These are phyloP conservation scores for Candida sp. DNA, from an alignment of 1,139 yeast species.

Conservation along the genomic window DNA sequence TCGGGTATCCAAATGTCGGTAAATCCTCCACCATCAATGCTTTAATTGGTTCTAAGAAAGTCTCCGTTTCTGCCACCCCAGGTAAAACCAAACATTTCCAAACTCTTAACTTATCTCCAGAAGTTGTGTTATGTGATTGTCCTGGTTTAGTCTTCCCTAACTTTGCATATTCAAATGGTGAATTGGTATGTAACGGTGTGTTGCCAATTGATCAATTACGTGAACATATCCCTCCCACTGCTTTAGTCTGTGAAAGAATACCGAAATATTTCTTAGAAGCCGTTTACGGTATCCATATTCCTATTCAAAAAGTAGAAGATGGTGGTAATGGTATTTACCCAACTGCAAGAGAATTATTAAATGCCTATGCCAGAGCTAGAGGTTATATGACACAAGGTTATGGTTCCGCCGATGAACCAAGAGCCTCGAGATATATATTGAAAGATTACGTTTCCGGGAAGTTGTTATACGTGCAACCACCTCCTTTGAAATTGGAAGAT, in stretches of 20 bases:
- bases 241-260: constrained; percentile 80
- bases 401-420: constrained; percentile 94
- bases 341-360: constrained; percentile 83
- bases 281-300: constrained; percentile 88
- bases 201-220: constrained; percentile 96
- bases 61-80: constrained; percentile 96
- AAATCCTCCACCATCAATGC: constrained; percentile 96
- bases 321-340: constrained; percentile 86
- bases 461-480: constrained; percentile 81
- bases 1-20: constrained; percentile 97
- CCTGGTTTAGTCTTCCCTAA: constrained; percentile 99
- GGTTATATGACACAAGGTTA: constrained; percentile 98
- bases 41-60: constrained; percentile 92
- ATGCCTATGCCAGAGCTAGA: constrained; percentile 94
- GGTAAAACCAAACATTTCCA: constrained; percentile 99
- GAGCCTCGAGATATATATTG: constrained; percentile 89
- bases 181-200: constrained; percentile 96
- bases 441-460: constrained; percentile 96
- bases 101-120: constrained; percentile 81
- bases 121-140: constrained; percentile 92
- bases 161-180: constrained; percentile 95
- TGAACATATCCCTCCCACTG: constrained; percentile 89
- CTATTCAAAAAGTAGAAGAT: constrained; percentile 69
- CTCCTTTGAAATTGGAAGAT: constrained; percentile 52
- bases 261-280: constrained; percentile 92